Evolutionary conservation across 2,329 filamentous ascomycete species (phyloP).

Genomic region (Ophiocordyceps robertsii): DNA sequence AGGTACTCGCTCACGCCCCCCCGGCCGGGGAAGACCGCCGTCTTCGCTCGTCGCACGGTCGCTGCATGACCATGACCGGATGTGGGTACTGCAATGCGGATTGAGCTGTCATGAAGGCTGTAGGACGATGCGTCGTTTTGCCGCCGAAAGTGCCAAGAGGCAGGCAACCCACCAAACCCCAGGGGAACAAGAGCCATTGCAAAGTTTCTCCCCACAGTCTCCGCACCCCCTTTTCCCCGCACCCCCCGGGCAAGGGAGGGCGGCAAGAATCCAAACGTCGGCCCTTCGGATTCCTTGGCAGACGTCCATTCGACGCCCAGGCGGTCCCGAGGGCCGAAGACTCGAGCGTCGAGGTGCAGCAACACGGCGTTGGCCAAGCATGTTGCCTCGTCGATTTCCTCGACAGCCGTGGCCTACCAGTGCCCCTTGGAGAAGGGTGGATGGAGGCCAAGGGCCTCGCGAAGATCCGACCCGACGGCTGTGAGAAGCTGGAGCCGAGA

Average conservation of each 20-base stretch:
- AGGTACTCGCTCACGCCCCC: background rate
- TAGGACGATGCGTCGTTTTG: background rate
- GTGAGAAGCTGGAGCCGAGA: too few relatives aligned
- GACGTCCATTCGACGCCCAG: background rate
- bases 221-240: slow-evolving; percentile 1
- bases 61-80: background rate
- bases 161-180: background rate
- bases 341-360: background rate
- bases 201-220: slow-evolving; percentile 2
- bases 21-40: background rate
- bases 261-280: background rate
- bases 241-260: background rate
- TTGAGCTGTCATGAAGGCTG: background rate
- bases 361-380: background rate
- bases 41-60: background rate
- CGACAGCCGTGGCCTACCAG: too few relatives aligned
- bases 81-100: background rate
- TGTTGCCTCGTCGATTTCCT: too few relatives aligned
- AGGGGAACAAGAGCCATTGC: background rate
- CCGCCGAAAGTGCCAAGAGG: background rate
- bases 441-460: too few relatives aligned
- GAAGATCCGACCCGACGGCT: too few relatives aligned
- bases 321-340: background rate
- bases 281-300: background rate
- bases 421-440: too few relatives aligned